phyloP scores from a whole-genome alignment of 768 basidiomycete genomes.

The Agrocybe chaxingu region DNA sequence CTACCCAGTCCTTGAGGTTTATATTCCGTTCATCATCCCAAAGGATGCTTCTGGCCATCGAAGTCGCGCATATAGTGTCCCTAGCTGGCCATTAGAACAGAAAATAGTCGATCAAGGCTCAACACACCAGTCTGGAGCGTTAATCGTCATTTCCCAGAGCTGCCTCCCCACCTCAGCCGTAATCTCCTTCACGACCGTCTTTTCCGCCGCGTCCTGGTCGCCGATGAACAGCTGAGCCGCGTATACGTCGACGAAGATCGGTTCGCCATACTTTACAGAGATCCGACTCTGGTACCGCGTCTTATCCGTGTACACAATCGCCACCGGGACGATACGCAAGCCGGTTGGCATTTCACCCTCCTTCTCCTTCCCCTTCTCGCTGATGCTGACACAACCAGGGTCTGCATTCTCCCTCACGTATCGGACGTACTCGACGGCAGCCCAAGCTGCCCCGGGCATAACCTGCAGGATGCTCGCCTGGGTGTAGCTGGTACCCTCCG shows the following conservation, averaged over 20 bases:
- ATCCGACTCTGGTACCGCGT: conserved; percentile 55
- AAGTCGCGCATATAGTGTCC: conserved; percentile 59
- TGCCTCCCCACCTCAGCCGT: conserved; percentile 47
- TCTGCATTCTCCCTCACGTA: conserved; percentile 19
- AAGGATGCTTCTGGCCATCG: conserved; percentile 54
- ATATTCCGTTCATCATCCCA: conserved; percentile 49
- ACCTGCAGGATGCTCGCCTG: conserved; percentile 44
- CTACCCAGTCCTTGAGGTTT: conserved; percentile 46
- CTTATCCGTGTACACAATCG: conserved; percentile 71
- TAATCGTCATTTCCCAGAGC: conserved; percentile 53
- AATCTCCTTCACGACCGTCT: conserved; percentile 53
- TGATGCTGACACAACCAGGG: conserved; percentile 8
- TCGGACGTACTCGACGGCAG: conserved; percentile 65
- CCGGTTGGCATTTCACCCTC: conserved; percentile 19
- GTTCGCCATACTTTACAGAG: conserved; percentile 45
- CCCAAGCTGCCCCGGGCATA: conserved; percentile 67
- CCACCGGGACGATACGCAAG: conserved; percentile 57
- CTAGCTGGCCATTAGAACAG: conserved; percentile 24
- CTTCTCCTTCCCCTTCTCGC: conserved; percentile 10
- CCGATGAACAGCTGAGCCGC: conserved; percentile 38
- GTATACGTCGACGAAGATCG: conserved; percentile 50
- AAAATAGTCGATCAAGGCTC: not conserved
- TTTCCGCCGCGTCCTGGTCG: conserved; percentile 33
- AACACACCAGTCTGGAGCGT: conserved; percentile 65
- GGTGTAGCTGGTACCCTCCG: conserved; percentile 57